A percentile compares a stretch with the other conserved stretches of the same genome.
Evolutionary conservation across 2,329 filamentous ascomycete species (phyloP).

Genomic region (Arthrobotrys megalospora): DNA sequence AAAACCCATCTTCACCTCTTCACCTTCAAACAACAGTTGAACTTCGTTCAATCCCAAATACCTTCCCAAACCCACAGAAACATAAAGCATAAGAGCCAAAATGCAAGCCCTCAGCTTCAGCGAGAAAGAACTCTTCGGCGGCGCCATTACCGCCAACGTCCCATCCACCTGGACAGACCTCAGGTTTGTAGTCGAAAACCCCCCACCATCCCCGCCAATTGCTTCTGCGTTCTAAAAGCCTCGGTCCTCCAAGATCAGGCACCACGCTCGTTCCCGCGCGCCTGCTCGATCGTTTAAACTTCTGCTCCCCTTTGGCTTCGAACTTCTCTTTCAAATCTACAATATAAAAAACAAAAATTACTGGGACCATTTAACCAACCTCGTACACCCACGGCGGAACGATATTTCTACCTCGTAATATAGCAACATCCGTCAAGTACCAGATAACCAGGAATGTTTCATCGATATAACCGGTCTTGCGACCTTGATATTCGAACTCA

Average conservation of each 20-base stretch:
- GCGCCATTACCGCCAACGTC: constrained; percentile 61
- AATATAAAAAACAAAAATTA: constrained; percentile 25
- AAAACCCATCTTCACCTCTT: constrained; percentile 1
- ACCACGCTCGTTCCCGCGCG: constrained; percentile 47
- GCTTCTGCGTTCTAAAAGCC: constrained; percentile 55
- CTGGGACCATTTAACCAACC: constrained; percentile 56
- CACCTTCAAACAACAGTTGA: constrained; percentile 7
- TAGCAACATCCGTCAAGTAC: constrained; percentile 63
- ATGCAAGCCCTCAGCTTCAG: constrained; percentile 35
- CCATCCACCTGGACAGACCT: constrained; percentile 58
- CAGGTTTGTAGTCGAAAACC: constrained; percentile 39
- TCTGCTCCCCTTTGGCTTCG: constrained; percentile 33
- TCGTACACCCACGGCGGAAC: constrained; percentile 57
- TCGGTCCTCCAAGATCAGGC: constrained; percentile 49
- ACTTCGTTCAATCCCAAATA: constrained; percentile 1
- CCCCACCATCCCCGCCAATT: constrained; percentile 26
- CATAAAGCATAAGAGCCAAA: constrained; percentile 2
- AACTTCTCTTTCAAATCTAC: constrained; percentile 3
- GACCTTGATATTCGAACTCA: constrained; percentile 63
- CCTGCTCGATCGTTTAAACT: constrained; percentile 30
- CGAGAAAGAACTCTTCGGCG: constrained; percentile 62
- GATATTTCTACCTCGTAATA: constrained; percentile 25
- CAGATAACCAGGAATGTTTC: constrained; percentile 64
- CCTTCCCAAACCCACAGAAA: constrained; percentile 6
- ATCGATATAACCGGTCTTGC: constrained; percentile 61